Base-by-base conservation (phyloP, 129 eudicot species). In the Ambrosia trifida region DNA sequence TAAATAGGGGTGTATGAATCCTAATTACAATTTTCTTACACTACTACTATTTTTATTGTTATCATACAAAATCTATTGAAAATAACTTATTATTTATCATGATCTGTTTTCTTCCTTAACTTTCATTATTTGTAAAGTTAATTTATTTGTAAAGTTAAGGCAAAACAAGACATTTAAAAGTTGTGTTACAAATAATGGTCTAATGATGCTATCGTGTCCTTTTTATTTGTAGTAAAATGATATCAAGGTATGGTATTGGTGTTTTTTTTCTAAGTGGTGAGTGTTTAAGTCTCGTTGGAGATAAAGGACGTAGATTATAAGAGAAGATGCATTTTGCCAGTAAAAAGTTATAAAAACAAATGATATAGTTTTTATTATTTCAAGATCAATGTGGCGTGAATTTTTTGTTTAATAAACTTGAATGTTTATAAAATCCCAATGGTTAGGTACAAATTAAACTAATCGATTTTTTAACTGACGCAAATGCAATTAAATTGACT, bases 381-480 rank as follows among this genome's bases (percentile, higher is more conserved):
- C 58, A 51, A 51, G 16, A 19, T 19, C 60, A 19, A 3, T 53
- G 31, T 19, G 59, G 24, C 60, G 31, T 20, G 61, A 4, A 6
- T 51, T 51, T 17, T 17, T 51, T 51, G 58, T 17, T 51, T 51
- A 19, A 9, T 62, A 62, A 16, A 62, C 6, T 62, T 62, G 18
- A 64, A 64, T 2, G 33, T 19, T 65, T 18, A 65, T 18, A 43
- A 64, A 8, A 9, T 64, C 50, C 7, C 12, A 43, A 43, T 18
- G 70, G 52, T 66, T 68, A 14, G 44, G 66, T 70, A 52, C 19
- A 53, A 53, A 53, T 17, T 33, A 51, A 50, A 52, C 12, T 44
- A 43, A 54, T 54, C n/a, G 30, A 54, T 20, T 54, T 54, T 35
- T 6, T 70, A 54, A 7, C 14, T 71, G 24, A 40, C 24, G 76